A percentile compares a stretch with the other conserved stretches of the same genome.
Evolutionary conservation across 2,329 filamentous ascomycete genomes (phyloP).

Genomic region (Sclerotiophoma versabilis): DNA sequence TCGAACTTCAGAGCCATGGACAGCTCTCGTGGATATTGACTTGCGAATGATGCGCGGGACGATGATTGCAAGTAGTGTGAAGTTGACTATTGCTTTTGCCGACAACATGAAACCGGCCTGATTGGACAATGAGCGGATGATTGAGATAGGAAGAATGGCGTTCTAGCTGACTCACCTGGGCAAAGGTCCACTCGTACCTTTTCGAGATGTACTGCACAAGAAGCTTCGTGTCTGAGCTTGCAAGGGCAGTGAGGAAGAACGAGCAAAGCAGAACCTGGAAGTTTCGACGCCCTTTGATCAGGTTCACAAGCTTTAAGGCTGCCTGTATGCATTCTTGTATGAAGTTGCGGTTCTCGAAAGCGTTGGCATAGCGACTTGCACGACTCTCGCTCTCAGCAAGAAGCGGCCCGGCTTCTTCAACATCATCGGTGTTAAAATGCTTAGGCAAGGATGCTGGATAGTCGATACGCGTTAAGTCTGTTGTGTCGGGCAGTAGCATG

Average conservation of each 20-base stretch:
- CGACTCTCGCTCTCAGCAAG: constrained; percentile 22
- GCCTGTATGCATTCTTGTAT: constrained; percentile 26
- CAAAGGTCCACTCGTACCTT: constrained; percentile 49
- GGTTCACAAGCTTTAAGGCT: constrained; percentile 23
- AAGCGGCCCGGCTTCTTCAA: constrained; percentile 33
- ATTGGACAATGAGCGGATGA: not conserved
- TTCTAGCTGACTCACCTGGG: constrained; percentile 26
- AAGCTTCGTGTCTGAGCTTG: constrained; percentile 49
- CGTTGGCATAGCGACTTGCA: constrained; percentile 27
- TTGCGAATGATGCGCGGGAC: constrained; percentile 44
- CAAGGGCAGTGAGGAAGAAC: constrained; percentile 47
- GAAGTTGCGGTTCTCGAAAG: constrained; percentile 31
- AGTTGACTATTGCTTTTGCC: constrained; percentile 47
- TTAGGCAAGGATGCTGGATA: not conserved
- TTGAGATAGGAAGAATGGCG: not conserved
- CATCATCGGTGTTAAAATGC: not conserved
- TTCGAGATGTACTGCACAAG: constrained; percentile 51
- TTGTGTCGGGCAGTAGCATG: constrained; percentile 22
- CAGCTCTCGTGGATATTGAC: constrained; percentile 30
- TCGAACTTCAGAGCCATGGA: constrained; percentile 36
- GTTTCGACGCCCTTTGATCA: constrained; percentile 38
- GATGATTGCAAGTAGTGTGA: constrained; percentile 42
- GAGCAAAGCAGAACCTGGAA: constrained; percentile 44
- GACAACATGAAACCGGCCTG: constrained; percentile 49
- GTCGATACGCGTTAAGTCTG: not conserved